Base-by-base conservation (phyloP, 140 eudicot species). In the Senecio squalidus region DNA sequence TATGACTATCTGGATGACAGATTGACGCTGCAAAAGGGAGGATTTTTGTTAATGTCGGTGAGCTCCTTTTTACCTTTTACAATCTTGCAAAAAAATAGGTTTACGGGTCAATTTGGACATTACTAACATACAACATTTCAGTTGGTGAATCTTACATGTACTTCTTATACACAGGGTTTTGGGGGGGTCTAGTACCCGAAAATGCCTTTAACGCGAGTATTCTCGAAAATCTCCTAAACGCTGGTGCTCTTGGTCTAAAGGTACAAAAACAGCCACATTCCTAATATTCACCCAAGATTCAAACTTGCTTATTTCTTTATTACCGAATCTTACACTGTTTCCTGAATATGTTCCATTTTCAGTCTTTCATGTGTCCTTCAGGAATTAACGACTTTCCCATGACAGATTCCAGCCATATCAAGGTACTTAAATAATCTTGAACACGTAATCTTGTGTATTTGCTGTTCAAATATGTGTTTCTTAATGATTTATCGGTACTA, bases 171-270 rank as follows among this genome's bases (percentile, higher is more conserved):
- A 13, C 54, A 88, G 99, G 99, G 67, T 93, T 93, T 56, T 93
- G 99, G 99, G 99, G 99, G 61, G 99, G 99, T 60, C 82, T 93
- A 48, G 96, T 84, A 38, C 99, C 99, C 18, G 96, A 88, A 59
- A 93, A 93, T 69, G 99, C 99, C 45, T 73, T 72, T 48, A 84
- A 93, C 53, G 48, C 80, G 68, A 93, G 80, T 75, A 58, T 78
- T 36, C 72, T 93, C 29, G 84, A 93, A 73, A 64, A 66, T 67
- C 95, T 93, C 51, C 79, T 93, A 34, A 72, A 76, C 1, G 96
- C 99, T 2, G 99, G 99, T 54, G 99, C 55, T 40, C 99, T 92
- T 71, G 99, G 99, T 60, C 72, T 92, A 5, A 92, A 92, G 98
- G 98, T 87, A 71, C 22, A 13, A 55, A 56, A 55, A 18, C 10